Evolutionary conservation across 805 yeast genomes (phyloP).

Genomic region (Pichia heedii): DNA sequence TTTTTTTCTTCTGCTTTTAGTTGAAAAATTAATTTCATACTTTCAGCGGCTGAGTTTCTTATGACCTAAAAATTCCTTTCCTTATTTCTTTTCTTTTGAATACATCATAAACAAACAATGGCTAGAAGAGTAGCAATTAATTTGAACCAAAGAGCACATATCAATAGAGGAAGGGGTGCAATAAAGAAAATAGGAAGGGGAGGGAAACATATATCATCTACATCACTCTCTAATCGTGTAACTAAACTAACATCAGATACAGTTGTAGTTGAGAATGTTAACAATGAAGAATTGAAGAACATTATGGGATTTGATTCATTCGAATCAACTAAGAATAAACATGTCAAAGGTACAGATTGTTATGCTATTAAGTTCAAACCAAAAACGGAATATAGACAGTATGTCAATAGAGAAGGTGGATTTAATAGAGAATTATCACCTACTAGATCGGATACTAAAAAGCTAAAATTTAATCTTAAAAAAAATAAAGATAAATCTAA

Average conservation of each 20-base stretch:
- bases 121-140: slow-evolving; percentile 12
- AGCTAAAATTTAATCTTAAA: slow-evolving; percentile 3
- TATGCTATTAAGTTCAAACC: slow-evolving; percentile 31
- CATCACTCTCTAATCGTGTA: too few relatives aligned
- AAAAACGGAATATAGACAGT: slow-evolving; percentile 45
- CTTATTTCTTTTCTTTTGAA: neutral
- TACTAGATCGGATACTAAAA: slow-evolving; percentile 10
- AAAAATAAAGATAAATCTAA: neutral
- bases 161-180: neutral
- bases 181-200: too few relatives aligned
- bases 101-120: slow-evolving; percentile 1
- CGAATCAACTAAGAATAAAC: slow-evolving; percentile 47
- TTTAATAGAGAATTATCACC: slow-evolving; percentile 50
- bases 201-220: too few relatives aligned
- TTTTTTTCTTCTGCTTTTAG: too few relatives aligned
- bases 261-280: neutral
- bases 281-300: too few relatives aligned
- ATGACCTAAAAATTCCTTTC: neutral
- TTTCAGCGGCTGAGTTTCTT: neutral
- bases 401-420: slow-evolving; percentile 49
- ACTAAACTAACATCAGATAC: neutral
- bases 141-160: neutral
- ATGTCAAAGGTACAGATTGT: slow-evolving; percentile 40
- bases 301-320: slow-evolving; percentile 52
- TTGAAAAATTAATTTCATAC: too few relatives aligned